phyloP scores from a whole-genome alignment of 768 basidiomycete species.

The Chlorophyllum brunneum region DNA sequence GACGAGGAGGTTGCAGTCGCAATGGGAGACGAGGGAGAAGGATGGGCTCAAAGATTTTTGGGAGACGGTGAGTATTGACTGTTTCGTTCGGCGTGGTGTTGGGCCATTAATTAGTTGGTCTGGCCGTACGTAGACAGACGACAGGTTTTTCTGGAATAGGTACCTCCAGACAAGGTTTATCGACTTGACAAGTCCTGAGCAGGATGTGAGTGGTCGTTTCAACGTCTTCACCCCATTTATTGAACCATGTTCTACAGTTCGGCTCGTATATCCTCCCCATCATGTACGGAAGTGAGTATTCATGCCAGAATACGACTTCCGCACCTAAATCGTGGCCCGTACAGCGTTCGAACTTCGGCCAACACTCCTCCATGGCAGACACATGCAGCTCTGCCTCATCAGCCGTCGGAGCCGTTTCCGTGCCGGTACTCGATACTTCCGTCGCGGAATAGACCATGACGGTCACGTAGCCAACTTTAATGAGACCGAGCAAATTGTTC shows the following conservation, averaged over 20 bases:
- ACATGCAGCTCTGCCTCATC: constrained; percentile 82
- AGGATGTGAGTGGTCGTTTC: constrained; percentile 52
- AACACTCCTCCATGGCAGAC: constrained; percentile 68
- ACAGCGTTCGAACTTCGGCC: constrained; percentile 85
- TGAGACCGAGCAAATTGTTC: constrained; percentile 92
- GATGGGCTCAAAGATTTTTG: constrained; percentile 59
- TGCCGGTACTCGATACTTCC: constrained; percentile 96
- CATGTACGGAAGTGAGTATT: constrained; percentile 85
- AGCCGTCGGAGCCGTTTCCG: constrained; percentile 92
- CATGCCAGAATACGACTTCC: background rate
- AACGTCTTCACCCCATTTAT: background rate
- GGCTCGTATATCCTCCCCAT: constrained; percentile 88
- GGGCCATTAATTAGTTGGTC: background rate
- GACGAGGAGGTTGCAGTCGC: constrained; percentile 82
- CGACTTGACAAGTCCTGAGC: constrained; percentile 36
- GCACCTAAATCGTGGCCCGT: constrained; percentile 6
- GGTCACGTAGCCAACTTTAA: constrained; percentile 97
- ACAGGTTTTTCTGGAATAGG: constrained; percentile 99
- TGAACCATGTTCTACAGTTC: constrained; percentile 45
- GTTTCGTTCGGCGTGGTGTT: background rate
- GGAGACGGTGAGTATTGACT: constrained; percentile 63
- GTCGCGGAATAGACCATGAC: constrained; percentile 84
- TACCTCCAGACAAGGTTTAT: constrained; percentile 62
- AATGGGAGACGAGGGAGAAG: constrained; percentile 55
- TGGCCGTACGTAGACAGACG: constrained; percentile 84